These are phyloP conservation scores for Tulasnella sp. DNA, from an alignment of 768 basidiomycete species.

Conservation along the genomic window DNA sequence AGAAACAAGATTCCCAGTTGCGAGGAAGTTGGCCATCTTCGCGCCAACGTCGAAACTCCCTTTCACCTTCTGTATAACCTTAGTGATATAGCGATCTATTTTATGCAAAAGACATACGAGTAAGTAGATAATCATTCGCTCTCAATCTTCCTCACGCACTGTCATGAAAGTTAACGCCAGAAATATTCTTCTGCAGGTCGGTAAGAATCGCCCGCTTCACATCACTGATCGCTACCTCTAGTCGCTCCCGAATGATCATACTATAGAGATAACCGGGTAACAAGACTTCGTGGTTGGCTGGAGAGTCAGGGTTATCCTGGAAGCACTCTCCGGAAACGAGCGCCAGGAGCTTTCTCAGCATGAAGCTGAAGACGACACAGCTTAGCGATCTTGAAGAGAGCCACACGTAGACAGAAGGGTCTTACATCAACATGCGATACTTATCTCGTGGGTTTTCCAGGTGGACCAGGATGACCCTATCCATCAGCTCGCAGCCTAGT, in stretches of 20 bases:
- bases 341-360: conserved; percentile 91
- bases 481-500: conserved; percentile 71
- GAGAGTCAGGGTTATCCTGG: conserved; percentile 95
- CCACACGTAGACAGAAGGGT: conserved; percentile 18
- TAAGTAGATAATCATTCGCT: neutral
- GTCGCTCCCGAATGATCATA: conserved; percentile 96
- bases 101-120: neutral
- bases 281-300: conserved; percentile 95
- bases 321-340: conserved; percentile 83
- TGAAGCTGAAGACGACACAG: conserved; percentile 54
- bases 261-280: conserved; percentile 86
- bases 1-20: conserved; percentile 91
- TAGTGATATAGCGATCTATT: conserved; percentile 70
- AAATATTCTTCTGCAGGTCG: conserved; percentile 61
- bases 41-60: conserved; percentile 71
- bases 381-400: neutral
- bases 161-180: conserved; percentile 79
- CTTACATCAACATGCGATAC: conserved; percentile 87
- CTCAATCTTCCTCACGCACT: conserved; percentile 40
- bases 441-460: conserved; percentile 81
- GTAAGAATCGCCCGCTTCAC: conserved; percentile 20
- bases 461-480: conserved; percentile 84
- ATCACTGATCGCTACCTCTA: conserved; percentile 74
- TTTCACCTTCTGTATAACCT: conserved; percentile 63
- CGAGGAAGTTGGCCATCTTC: conserved; percentile 86